phyloP scores from a whole-genome alignment of 805 yeast genomes.

The Suhomyces pyralidae region DNA sequence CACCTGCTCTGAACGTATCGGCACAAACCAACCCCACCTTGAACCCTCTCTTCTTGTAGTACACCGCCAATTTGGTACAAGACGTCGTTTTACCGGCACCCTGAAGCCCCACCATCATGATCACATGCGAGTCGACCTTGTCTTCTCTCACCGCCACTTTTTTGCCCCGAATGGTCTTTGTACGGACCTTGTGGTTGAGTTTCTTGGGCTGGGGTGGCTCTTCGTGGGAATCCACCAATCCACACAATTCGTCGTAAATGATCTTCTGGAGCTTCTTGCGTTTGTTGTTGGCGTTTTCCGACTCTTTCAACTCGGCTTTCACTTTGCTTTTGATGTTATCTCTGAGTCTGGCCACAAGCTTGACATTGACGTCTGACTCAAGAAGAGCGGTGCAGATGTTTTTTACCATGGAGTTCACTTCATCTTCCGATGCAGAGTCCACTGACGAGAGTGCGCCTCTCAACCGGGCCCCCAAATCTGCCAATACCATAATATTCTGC shows the following conservation, averaged over 20 bases:
- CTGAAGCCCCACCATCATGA: conserved; percentile 97
- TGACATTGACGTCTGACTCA: conserved; percentile 92
- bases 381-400: conserved; percentile 86
- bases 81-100: conserved; percentile 99
- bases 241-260: conserved; percentile 88
- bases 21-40: conserved; percentile 98
- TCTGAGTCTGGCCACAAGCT: conserved; percentile 73
- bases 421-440: conserved; percentile 39
- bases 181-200: conserved; percentile 37
- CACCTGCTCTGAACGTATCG: conserved; percentile 99
- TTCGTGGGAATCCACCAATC: conserved; percentile 71
- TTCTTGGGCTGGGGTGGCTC: conserved; percentile 80
- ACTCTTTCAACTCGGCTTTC: conserved; percentile 51
- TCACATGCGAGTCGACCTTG: conserved; percentile 45
- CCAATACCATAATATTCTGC: conserved; percentile 37
- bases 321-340: conserved; percentile 52
- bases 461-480: conserved; percentile 43
- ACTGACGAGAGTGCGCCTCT: conserved; percentile 42
- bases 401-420: conserved; percentile 59
- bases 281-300: conserved; percentile 56
- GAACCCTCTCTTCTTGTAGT: conserved; percentile 88
- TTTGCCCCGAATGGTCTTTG: conserved; percentile 27
- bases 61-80: conserved; percentile 94
- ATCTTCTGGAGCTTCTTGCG: conserved; percentile 86
- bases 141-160: conserved; percentile 18